Percentiles rank a stretch among this genome's conserved stretches.
Conservation (phyloP, 23 red algal species). For the Gracilaria domingensis region DNA sequence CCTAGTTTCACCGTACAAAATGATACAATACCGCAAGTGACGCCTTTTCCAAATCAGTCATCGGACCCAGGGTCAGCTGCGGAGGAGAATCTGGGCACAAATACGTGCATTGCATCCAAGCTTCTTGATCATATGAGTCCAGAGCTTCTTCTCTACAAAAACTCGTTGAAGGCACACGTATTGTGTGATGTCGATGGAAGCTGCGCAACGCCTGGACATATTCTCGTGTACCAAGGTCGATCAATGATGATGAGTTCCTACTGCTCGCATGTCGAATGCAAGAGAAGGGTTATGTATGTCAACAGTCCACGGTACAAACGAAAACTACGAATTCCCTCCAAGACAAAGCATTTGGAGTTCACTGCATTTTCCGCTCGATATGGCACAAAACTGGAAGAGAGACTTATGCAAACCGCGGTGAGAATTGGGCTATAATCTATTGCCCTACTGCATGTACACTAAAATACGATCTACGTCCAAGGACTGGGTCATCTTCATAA, state of each 20-base stretch:
- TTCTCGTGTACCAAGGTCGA: slow-evolving; percentile 26
- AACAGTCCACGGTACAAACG: slow-evolving; percentile 38
- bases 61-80: neutral
- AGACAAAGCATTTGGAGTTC: slow-evolving; percentile 41
- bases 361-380: slow-evolving; percentile 46
- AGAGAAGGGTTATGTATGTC: slow-evolving; percentile 33
- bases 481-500: too few species aligned
- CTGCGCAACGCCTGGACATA: slow-evolving; percentile 55
- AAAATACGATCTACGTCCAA: too few species aligned
- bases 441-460: too few species aligned
- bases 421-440: slow-evolving; percentile 47
- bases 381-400: slow-evolving; percentile 43
- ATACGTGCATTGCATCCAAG: slow-evolving; percentile 27
- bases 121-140: slow-evolving; percentile 3
- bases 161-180: neutral
- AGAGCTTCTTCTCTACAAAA: slow-evolving; percentile 7
- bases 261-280: slow-evolving; percentile 27
- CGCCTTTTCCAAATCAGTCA: neutral
- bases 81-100: neutral
- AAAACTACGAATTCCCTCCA: slow-evolving; percentile 13
- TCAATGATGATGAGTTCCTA: slow-evolving; percentile 64
- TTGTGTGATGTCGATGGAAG: slow-evolving; percentile 43
- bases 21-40: neutral
- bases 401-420: neutral
- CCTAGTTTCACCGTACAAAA: neutral